phyloP scores from a whole-genome alignment of 257 asterid genomes.

The Ajuga chamaepitys region DNA sequence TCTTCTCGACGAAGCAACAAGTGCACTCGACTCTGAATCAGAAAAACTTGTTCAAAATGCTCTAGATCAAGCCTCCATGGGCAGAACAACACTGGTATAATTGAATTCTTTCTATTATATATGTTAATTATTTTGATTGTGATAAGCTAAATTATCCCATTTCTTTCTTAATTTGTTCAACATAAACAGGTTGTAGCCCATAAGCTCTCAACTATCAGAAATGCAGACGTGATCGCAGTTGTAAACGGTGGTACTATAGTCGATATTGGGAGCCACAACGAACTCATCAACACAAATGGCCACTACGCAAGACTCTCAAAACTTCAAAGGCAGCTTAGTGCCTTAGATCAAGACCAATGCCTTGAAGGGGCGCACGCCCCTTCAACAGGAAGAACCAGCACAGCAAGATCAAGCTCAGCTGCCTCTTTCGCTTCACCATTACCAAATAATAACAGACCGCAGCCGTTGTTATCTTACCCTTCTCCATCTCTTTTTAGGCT shows the following conservation, averaged over 20 bases:
- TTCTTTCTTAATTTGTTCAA: too few species aligned
- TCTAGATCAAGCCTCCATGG: conserved; percentile 73
- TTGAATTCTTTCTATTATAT: too few species aligned
- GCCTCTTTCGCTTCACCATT: conserved; percentile 43
- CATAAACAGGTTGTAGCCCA: conserved; percentile 74
- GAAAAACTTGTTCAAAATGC: conserved; percentile 78
- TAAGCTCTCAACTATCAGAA: conserved; percentile 73
- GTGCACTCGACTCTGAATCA: conserved; percentile 89
- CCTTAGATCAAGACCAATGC: conserved; percentile 42
- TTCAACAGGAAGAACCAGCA: conserved; percentile 44
- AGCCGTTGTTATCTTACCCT: conserved; percentile 25
- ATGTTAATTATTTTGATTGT: too few species aligned
- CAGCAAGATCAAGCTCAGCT: conserved; percentile 62
- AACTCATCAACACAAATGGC: conserved; percentile 49
- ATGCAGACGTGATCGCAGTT: conserved; percentile 68
- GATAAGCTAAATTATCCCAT: too few species aligned
- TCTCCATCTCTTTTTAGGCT: conserved; percentile 48
- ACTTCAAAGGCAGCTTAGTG: conserved; percentile 59
- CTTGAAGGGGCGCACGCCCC: conserved; percentile 20
- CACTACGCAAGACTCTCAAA: conserved; percentile 57
- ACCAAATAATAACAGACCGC: neutral
- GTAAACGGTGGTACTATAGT: conserved; percentile 43
- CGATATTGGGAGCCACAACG: conserved; percentile 64
- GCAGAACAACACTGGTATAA: conserved; percentile 80
- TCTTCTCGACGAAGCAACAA: conserved; percentile 90